Evolutionary conservation across 768 basidiomycete genomes (phyloP).

Genomic region (Exsudoporus frostii): DNA sequence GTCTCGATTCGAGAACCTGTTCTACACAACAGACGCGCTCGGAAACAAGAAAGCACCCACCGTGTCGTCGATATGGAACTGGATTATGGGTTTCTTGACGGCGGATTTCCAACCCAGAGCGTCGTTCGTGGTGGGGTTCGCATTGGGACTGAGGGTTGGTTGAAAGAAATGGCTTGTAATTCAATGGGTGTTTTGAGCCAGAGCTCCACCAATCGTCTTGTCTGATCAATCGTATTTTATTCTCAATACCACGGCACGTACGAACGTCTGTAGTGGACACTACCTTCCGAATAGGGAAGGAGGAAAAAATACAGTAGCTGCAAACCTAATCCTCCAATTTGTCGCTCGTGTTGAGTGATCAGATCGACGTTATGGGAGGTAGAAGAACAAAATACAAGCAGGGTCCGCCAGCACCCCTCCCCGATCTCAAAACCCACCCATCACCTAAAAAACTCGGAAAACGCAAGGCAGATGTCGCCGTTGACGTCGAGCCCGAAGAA

Average conservation of each 20-base stretch:
- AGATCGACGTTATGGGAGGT: conserved; percentile 63
- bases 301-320: conserved; percentile 14
- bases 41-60: conserved; percentile 61
- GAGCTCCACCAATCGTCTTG: not conserved
- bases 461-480: conserved; percentile 57
- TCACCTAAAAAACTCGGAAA: conserved; percentile 65
- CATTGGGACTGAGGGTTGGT: conserved; percentile 78
- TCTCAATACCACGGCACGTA: not conserved
- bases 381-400: conserved; percentile 86
- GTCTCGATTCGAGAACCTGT: conserved; percentile 64
- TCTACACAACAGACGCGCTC: conserved; percentile 60
- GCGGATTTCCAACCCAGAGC: conserved; percentile 92
- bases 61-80: conserved; percentile 59
- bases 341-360: too few species aligned
- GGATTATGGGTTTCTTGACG: conserved; percentile 77
- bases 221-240: not conserved
- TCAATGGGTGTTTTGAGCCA: not conserved
- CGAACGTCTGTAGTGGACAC: too few species aligned
- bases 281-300: conserved; percentile 24
- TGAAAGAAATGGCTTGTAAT: conserved; percentile 32
- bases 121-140: conserved; percentile 81
- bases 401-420: conserved; percentile 58
- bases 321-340: not conserved
- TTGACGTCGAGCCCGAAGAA: conserved; percentile 29
- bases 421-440: conserved; percentile 32